Base-by-base conservation (phyloP, 805 yeast genomes). In the Metschnikowia matae region DNA sequence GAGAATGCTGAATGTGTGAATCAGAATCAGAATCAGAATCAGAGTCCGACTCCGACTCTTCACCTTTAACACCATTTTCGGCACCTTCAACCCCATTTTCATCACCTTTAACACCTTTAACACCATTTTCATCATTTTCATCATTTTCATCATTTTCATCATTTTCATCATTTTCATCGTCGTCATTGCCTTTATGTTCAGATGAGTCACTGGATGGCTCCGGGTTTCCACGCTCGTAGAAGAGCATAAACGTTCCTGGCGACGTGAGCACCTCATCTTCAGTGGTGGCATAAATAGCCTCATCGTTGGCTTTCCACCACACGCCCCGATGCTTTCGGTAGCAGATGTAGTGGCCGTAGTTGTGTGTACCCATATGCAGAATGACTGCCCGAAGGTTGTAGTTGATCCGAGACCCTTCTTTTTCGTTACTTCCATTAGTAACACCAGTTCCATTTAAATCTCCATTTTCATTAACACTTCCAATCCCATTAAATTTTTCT, bases 301-400 rank as follows among this genome's bases (percentile, higher is more conserved):
- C 96, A 67, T 94, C 99, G 59, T 94, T 85, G 17, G 91, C 85
- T 64, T 96, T 80, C 96, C 97, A 91, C 99, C 99, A 92, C 10
- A 82, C 77, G 2, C 91, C 94, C 57, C 96, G 79, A 51, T 72
- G 78, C 61, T 82, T 85, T 62, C 97, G 81, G 70, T 80, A 92
- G 39, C 95, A 89, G 53, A 92, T 87, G 64, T 92, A 92, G 67
- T 92, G 99, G n/a, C 99, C 99, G 64, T 89, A 94, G 60, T 92
- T 90, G 60, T 94, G 97, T 0, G 96, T 87, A 44, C 99, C 99
- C 65, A 85, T 91, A 67, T 92, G 99, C 1, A 92, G 84, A 41
- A 92, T 87, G 1, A 88, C 94, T 0, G 97, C 88, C 62, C 87
- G 87, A 54, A 92, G 75, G 37, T 82, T 77, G 65, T 92, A 92